A percentile compares a stretch with the other conserved stretches of the same genome.
Evolutionary conservation across 129 eudicot species (phyloP).

Genomic region (Lactuca sativa): DNA sequence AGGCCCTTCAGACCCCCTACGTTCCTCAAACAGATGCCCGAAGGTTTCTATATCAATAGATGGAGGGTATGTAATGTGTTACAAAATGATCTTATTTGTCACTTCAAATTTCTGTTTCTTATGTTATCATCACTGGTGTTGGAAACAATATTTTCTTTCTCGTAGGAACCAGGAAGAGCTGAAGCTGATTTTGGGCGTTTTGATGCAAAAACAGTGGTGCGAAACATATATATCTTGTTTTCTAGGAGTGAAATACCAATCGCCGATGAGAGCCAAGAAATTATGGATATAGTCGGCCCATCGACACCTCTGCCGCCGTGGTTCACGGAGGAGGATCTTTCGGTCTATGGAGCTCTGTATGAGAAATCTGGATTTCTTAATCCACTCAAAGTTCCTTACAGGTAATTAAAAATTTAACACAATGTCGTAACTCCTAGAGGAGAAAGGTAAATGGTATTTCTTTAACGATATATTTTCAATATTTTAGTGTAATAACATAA

Average conservation of each 20-base stretch:
- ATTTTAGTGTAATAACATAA: too few relatives aligned
- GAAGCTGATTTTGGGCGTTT: constrained; percentile 52
- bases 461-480: too few relatives aligned
- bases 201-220: constrained; percentile 41
- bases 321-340: constrained; percentile 57
- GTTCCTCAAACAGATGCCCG: constrained; percentile 23
- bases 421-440: too few relatives aligned
- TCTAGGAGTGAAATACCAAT: constrained; percentile 38
- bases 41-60: constrained; percentile 48
- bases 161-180: constrained; percentile 55
- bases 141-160: background rate
- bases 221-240: constrained; percentile 50
- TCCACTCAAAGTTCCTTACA: constrained; percentile 50
- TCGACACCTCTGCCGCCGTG: constrained; percentile 44
- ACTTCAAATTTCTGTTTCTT: too few relatives aligned
- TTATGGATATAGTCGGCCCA: constrained; percentile 49
- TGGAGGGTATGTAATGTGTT: constrained; percentile 36
- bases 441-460: too few relatives aligned
- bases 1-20: constrained; percentile 14
- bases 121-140: too few relatives aligned
- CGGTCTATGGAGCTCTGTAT: constrained; percentile 35
- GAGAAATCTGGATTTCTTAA: constrained; percentile 48
- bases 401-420: constrained; percentile 14
- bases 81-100: background rate
- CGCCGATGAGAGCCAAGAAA: constrained; percentile 43